phyloP scores from a whole-genome alignment of 805 yeast genomes.

The Yamadazyma ubonensis region DNA sequence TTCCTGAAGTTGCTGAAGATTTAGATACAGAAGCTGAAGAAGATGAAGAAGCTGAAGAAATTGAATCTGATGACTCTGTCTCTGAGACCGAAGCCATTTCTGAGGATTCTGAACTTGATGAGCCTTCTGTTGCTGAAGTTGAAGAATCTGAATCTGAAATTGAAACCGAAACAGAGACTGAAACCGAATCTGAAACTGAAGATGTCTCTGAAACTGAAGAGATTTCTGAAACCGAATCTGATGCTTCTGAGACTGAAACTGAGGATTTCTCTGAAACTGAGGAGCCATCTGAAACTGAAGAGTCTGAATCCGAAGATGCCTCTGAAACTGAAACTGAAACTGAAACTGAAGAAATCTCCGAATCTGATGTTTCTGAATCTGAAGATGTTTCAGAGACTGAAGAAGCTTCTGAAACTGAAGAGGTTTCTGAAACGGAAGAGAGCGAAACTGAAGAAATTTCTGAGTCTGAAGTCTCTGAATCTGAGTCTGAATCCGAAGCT shows the following conservation, averaged over 20 bases:
- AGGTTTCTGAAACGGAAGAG: slow-evolving; percentile 3
- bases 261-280: slow-evolving; percentile 7
- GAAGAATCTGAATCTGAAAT: slow-evolving; percentile 12
- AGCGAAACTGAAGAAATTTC: slow-evolving; percentile 8
- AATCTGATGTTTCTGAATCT: background rate
- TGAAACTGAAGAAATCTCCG: slow-evolving; percentile 6
- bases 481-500: slow-evolving; percentile 3
- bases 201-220: background rate
- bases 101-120: slow-evolving; percentile 10
- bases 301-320: background rate
- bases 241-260: background rate
- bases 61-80: slow-evolving; percentile 2
- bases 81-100: slow-evolving; percentile 1
- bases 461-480: slow-evolving; percentile 10
- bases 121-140: slow-evolving; percentile 9
- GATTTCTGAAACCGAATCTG: slow-evolving; percentile 1
- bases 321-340: slow-evolving; percentile 1
- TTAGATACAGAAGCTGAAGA: slow-evolving; percentile 1
- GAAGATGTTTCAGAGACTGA: slow-evolving; percentile 8
- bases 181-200: slow-evolving; percentile 10
- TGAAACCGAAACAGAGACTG: slow-evolving; percentile 10
- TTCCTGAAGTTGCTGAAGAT: background rate
- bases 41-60: background rate
- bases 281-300: slow-evolving; percentile 1
- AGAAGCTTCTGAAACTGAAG: slow-evolving; percentile 5